Percentiles rank a stretch among this genome's conserved stretches.
Evolutionary conservation across 306 rosid species (phyloP).

Genomic region (Trifolium fragiferum): DNA sequence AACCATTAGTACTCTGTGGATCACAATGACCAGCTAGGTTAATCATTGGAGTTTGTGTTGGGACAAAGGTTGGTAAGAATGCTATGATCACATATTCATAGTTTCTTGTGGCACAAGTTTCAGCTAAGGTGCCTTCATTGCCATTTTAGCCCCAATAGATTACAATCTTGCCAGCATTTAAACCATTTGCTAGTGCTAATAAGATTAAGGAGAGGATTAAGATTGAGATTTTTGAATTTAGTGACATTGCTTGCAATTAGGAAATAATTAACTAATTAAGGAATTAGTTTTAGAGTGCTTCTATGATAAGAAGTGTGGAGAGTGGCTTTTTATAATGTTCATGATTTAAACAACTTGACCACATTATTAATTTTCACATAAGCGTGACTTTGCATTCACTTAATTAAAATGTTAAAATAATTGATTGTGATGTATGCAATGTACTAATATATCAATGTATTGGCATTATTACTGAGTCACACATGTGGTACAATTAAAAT

Average conservation of each 20-base stretch:
- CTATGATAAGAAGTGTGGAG: neutral
- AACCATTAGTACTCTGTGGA: neutral
- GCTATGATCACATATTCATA: slow-evolving; percentile 49
- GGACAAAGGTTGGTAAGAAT: slow-evolving; percentile 48
- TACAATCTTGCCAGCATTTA: slow-evolving; percentile 44
- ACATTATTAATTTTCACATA: neutral
- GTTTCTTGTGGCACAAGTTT: slow-evolving; percentile 48
- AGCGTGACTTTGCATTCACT: slow-evolving; percentile 31
- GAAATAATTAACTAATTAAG: no score
- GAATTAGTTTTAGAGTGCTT: neutral
- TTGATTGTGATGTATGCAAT: neutral
- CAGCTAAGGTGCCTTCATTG: slow-evolving; percentile 40
- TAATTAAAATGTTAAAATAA: neutral
- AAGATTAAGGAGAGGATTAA: slow-evolving; percentile 7
- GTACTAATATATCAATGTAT: slow-evolving; percentile 9
- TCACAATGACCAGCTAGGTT: slow-evolving; percentile 27
- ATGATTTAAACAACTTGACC: neutral
- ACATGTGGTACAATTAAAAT: neutral
- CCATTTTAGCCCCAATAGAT: slow-evolving; percentile 57
- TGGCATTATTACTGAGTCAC: neutral
- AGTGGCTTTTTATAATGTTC: slow-evolving; percentile 26
- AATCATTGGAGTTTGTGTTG: slow-evolving; percentile 24
- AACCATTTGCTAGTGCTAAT: slow-evolving; percentile 27
- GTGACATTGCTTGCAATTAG: neutral
- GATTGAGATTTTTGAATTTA: slow-evolving; percentile 16